Conservation (phyloP, 2,329 filamentous ascomycete genomes). For the Sarocladiaceae sp. region DNA sequence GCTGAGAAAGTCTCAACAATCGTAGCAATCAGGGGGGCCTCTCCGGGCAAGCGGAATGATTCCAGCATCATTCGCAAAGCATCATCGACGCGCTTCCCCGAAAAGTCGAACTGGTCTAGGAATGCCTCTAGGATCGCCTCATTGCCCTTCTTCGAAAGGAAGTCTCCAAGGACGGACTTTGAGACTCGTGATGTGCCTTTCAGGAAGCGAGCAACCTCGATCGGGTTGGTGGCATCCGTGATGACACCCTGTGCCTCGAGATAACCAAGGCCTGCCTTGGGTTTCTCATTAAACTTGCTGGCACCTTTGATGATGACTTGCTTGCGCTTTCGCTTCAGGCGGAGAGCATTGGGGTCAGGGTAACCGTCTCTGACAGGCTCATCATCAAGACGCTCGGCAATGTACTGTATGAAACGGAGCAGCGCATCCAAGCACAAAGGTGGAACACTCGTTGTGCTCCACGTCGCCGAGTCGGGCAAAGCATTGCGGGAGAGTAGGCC, state of each 20-base stretch:
- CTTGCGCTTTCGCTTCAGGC: slow-evolving; percentile 73
- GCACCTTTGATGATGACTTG: slow-evolving; percentile 85
- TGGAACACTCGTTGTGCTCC: slow-evolving; percentile 98
- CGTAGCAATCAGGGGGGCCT: slow-evolving; percentile 87
- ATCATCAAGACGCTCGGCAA: slow-evolving; percentile 80
- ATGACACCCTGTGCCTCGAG: slow-evolving; percentile 85
- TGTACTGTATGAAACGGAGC: slow-evolving; percentile 84
- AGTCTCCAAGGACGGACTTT: slow-evolving; percentile 89
- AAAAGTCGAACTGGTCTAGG: slow-evolving; percentile 83
- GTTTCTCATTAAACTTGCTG: slow-evolving; percentile 91
- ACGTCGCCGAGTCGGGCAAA: slow-evolving; percentile 93
- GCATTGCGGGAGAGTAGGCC: slow-evolving; percentile 90
- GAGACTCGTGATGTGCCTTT: slow-evolving; percentile 84
- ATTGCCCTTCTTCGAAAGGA: slow-evolving; percentile 85
- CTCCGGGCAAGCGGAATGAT: slow-evolving; percentile 88
- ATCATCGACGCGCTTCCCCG: slow-evolving; percentile 82
- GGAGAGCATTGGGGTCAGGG: slow-evolving; percentile 60
- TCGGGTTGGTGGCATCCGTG: slow-evolving; percentile 65
- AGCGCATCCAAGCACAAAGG: slow-evolving; percentile 91
- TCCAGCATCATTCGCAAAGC: slow-evolving; percentile 83
- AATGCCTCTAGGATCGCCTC: slow-evolving; percentile 82
- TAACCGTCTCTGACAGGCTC: slow-evolving; percentile 61
- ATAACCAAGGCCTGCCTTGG: slow-evolving; percentile 83
- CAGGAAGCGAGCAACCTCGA: slow-evolving; percentile 80
- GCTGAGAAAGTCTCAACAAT: slow-evolving; percentile 86